phyloP scores from a whole-genome alignment of 176 grass and related monocot genomes.

The Eragrostis nindensis region DNA sequence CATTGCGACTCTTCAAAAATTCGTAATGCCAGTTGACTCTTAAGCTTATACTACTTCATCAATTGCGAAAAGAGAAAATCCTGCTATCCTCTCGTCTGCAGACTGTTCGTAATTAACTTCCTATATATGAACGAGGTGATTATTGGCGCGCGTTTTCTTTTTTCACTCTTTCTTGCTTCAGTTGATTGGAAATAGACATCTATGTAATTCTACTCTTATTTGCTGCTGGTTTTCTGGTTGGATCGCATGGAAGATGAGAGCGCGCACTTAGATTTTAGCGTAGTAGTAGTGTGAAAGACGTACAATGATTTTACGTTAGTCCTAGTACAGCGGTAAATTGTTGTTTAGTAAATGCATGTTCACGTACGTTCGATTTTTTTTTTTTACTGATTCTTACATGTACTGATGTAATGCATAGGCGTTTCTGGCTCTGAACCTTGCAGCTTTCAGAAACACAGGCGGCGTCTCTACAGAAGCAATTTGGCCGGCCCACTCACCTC shows the following conservation, averaged over 20 bases:
- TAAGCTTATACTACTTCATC: background rate
- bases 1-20: constrained; percentile 23
- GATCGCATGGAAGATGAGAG: background rate
- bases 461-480: no score
- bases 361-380: no score
- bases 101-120: constrained; percentile 14
- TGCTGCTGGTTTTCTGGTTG: constrained; percentile 10
- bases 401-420: no score
- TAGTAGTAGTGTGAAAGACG: background rate
- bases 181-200: constrained; percentile 23
- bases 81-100: constrained; percentile 32
- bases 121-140: constrained; percentile 22
- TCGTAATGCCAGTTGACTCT: constrained; percentile 40
- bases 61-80: background rate
- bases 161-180: background rate
- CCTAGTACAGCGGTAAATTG: background rate
- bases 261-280: constrained; percentile 7
- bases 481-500: no score
- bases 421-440: no score
- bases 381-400: no score
- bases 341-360: background rate
- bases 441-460: no score
- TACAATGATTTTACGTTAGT: background rate
- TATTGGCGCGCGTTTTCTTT: constrained; percentile 13
- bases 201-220: background rate